A percentile compares a stretch with the other conserved stretches of the same genome.
phyloP scores from a whole-genome alignment of 2,329 filamentous ascomycete species.

The Chaetomium strumarium region DNA sequence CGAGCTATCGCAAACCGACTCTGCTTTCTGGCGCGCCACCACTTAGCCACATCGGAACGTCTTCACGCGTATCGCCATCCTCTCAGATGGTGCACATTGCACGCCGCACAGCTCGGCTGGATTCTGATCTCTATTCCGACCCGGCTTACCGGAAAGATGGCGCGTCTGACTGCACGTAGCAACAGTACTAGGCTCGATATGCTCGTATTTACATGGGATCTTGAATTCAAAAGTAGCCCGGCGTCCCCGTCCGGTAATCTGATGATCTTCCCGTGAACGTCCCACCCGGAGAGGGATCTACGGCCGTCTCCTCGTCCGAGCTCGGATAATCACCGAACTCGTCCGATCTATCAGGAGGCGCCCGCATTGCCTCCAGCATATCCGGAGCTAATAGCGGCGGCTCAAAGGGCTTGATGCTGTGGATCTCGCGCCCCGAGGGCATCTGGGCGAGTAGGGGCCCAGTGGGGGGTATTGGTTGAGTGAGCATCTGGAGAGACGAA shows the following conservation, averaged over 20 bases:
- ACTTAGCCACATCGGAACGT: no score
- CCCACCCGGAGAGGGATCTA: constrained; percentile 36
- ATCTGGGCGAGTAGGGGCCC: constrained; percentile 69
- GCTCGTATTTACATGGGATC: background rate
- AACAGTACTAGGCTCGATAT: background rate
- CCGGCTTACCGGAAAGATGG: background rate
- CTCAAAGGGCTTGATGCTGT: constrained; percentile 62
- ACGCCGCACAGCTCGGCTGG: no score
- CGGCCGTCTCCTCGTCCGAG: constrained; percentile 38
- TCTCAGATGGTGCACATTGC: no score
- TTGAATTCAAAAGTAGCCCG: constrained; percentile 32
- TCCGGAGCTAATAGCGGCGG: constrained; percentile 60
- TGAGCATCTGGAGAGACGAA: constrained; percentile 57
- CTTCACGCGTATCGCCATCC: no score
- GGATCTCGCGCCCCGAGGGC: constrained; percentile 84
- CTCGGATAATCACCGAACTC: constrained; percentile 37
- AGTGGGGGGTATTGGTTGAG: constrained; percentile 67
- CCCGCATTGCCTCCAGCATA: constrained; percentile 56
- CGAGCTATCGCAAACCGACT: no score
- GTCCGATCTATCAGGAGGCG: constrained; percentile 43
- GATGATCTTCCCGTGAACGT: constrained; percentile 45
- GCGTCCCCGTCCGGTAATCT: constrained; percentile 36
- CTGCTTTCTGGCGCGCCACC: no score
- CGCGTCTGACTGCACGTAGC: no score
- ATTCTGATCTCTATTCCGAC: no score